Evolutionary conservation across 208 protist species (phyloP).

Genomic region (Trypanosoma caninum): DNA sequence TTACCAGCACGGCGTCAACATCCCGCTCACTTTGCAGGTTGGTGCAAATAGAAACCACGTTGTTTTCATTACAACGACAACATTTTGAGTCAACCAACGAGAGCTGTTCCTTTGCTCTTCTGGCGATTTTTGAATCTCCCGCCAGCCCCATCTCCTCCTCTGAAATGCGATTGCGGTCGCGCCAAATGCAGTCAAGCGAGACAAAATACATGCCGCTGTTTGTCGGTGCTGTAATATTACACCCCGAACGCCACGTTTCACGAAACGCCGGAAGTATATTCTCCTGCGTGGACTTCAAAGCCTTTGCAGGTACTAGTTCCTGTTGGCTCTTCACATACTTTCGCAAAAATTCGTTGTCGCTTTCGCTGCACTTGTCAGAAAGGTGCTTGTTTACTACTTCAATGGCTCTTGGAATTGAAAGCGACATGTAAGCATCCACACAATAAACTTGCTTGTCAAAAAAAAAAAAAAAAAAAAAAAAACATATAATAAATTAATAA

Average conservation of each 20-base stretch:
- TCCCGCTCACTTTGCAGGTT: slow-evolving; percentile 2
- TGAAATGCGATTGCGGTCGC: slow-evolving; percentile 14
- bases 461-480: not conserved
- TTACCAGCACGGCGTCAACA: not conserved
- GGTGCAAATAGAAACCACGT: not conserved
- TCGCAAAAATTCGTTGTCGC: not conserved
- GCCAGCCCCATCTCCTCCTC: not conserved
- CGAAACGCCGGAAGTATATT: slow-evolving; percentile 32
- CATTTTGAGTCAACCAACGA: not conserved
- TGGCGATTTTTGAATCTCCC: not conserved
- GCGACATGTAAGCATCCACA: too few relatives aligned
- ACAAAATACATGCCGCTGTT: slow-evolving; percentile 16
- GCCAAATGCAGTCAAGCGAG: slow-evolving; percentile 12
- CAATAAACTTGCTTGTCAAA: too few relatives aligned
- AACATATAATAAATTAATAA: not conserved
- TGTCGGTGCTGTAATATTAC: slow-evolving; percentile 16
- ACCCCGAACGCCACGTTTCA: slow-evolving; percentile 27
- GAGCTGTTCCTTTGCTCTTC: not conserved
- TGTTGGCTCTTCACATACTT: too few relatives aligned
- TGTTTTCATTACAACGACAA: not conserved
- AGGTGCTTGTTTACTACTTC: slow-evolving; percentile 13
- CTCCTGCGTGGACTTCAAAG: slow-evolving; percentile 5
- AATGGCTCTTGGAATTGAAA: slow-evolving; percentile 18
- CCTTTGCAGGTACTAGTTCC: not conserved
- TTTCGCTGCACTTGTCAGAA: not conserved